A percentile compares a stretch with the other conserved stretches of the same genome.
These are phyloP conservation scores for Mortierella sp. DNA, from an alignment of 371 early-diverging fungal species.

Conservation along the genomic window DNA sequence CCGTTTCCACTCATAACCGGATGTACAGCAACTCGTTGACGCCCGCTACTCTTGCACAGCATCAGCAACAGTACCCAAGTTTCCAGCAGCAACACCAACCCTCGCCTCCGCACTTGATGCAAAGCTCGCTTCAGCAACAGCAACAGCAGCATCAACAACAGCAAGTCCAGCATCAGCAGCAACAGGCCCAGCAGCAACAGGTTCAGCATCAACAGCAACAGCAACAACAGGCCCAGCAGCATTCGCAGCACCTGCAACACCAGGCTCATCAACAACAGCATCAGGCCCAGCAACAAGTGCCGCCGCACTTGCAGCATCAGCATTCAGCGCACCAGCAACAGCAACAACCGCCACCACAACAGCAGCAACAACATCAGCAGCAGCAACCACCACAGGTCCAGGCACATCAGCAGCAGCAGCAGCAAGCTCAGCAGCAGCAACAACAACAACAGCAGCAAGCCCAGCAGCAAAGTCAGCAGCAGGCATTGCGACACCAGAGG, in stretches of 20 bases:
- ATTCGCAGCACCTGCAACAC: conserved; percentile 10
- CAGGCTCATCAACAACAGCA: conserved; percentile 22
- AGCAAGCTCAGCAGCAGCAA: conserved; percentile 8
- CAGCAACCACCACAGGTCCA: conserved; percentile 23
- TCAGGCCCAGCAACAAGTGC: conserved; percentile 11
- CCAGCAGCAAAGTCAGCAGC: conserved; percentile 12
- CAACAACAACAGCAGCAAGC: conserved; percentile 15
- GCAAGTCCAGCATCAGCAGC: conserved; percentile 17
- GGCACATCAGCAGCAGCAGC: conserved; percentile 19
- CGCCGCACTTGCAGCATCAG: conserved; percentile 7
- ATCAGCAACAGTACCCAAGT: conserved; percentile 54
- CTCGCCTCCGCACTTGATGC: conserved; percentile 56
- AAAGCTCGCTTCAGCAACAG: conserved; percentile 40
- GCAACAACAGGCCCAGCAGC: conserved; percentile 18
- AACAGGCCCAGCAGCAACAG: conserved; percentile 24
- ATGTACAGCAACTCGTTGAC: conserved; percentile 46
- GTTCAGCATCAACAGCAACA: conserved; percentile 23
- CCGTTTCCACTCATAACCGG: conserved; percentile 37
- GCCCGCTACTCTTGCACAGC: conserved; percentile 40
- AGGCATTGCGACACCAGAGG: conserved; percentile 32
- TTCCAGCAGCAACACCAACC: conserved; percentile 53
- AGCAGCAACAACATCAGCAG: conserved; percentile 14
- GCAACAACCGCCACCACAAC: conserved; percentile 18
- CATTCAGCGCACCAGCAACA: conserved; percentile 15
- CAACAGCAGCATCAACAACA: conserved; percentile 39